phyloP scores from a whole-genome alignment of 805 yeast genomes.

The Limtongia smithiae region DNA sequence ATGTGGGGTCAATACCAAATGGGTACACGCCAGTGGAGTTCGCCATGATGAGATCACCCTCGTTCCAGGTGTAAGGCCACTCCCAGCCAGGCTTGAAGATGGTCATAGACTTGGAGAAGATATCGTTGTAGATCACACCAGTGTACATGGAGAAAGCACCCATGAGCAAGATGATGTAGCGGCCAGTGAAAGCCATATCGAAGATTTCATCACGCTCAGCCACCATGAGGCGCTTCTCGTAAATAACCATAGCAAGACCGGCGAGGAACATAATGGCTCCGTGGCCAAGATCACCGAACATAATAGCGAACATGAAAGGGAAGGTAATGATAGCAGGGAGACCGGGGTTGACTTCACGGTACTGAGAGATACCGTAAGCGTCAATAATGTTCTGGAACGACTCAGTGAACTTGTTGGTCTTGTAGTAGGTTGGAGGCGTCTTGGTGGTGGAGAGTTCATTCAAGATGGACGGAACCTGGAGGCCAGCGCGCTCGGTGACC shows the following conservation, averaged over 20 bases:
- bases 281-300: slow-evolving; percentile 99
- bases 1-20: slow-evolving; percentile 85
- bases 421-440: slow-evolving; percentile 92
- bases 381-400: slow-evolving; percentile 94
- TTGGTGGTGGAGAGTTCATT: slow-evolving; percentile 66
- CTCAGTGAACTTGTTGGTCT: slow-evolving; percentile 88
- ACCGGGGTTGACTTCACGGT: slow-evolving; percentile 95
- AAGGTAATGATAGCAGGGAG: slow-evolving; percentile 91
- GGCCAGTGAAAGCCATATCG: slow-evolving; percentile 93
- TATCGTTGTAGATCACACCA: slow-evolving; percentile 88
- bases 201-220: slow-evolving; percentile 86
- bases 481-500: slow-evolving; percentile 50
- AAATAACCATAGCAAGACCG: slow-evolving; percentile 64
- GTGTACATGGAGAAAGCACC: slow-evolving; percentile 94
- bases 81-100: slow-evolving; percentile 87
- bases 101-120: slow-evolving; percentile 87
- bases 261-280: slow-evolving; percentile 78
- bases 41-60: slow-evolving; percentile 69
- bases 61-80: slow-evolving; percentile 75
- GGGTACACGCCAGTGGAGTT: slow-evolving; percentile 64
- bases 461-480: slow-evolving; percentile 47
- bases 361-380: slow-evolving; percentile 90
- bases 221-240: slow-evolving; percentile 65
- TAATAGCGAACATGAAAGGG: slow-evolving; percentile 97
- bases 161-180: slow-evolving; percentile 88